phyloP scores from a whole-genome alignment of 106 monocot genomes.

The Dendrobium nobile region DNA sequence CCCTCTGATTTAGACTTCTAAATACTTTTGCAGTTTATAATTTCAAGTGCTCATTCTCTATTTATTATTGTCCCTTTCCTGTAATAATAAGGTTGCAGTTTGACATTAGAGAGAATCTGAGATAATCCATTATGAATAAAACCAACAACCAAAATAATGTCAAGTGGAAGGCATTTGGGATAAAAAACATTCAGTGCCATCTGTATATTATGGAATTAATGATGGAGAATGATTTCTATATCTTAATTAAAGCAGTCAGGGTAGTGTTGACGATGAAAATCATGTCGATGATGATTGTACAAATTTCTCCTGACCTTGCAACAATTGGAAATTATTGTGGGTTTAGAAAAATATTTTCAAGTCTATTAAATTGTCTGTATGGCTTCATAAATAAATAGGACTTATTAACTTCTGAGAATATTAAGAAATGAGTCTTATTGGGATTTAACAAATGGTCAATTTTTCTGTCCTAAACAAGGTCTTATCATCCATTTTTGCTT shows the following conservation, averaged over 20 bases:
- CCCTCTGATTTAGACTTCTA: neutral
- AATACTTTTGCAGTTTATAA: neutral
- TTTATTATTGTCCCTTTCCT: neutral
- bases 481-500: neutral
- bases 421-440: neutral
- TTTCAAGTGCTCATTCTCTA: neutral
- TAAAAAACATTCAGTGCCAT: neutral
- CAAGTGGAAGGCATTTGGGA: neutral
- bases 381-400: neutral
- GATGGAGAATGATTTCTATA: neutral
- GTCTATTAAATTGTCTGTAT: neutral
- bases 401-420: neutral
- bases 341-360: neutral
- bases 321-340: neutral
- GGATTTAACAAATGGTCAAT: neutral
- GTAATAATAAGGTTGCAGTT: neutral
- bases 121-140: neutral
- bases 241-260: neutral
- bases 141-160: neutral
- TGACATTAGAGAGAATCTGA: neutral
- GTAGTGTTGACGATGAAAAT: neutral
- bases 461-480: neutral
- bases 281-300: neutral
- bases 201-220: neutral
- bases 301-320: neutral